phyloP scores from a whole-genome alignment of 2,329 filamentous ascomycete species.

The Thielaviopsis ethacetica region DNA sequence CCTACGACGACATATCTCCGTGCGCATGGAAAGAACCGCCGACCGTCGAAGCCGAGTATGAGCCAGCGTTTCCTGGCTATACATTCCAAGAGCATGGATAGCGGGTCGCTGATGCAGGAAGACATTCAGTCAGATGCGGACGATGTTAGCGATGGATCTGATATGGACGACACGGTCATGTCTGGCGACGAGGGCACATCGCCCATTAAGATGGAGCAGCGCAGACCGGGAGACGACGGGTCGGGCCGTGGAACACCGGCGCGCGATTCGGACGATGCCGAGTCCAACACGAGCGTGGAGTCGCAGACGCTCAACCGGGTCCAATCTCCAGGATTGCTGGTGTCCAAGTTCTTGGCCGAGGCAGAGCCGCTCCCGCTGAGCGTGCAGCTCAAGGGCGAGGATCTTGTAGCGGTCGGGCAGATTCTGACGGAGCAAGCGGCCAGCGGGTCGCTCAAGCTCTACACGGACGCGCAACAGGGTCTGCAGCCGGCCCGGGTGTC shows the following conservation, averaged over 20 bases:
- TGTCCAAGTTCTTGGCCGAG: slow-evolving; percentile 41
- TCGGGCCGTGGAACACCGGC: slow-evolving; percentile 35
- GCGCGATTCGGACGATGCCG: slow-evolving; percentile 31
- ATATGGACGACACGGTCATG: slow-evolving; percentile 37
- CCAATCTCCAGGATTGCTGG: slow-evolving; percentile 31
- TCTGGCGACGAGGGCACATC: slow-evolving; percentile 33
- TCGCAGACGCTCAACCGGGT: slow-evolving; percentile 31
- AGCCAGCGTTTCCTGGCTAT: slow-evolving; percentile 19
- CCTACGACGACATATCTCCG: slow-evolving; percentile 33
- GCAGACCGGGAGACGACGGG: slow-evolving; percentile 32
- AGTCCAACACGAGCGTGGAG: slow-evolving; percentile 32
- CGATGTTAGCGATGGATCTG: slow-evolving; percentile 35
- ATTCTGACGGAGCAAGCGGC: slow-evolving; percentile 55
- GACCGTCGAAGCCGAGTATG: slow-evolving; percentile 7
- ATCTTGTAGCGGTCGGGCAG: slow-evolving; percentile 51
- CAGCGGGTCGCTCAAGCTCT: slow-evolving; percentile 29
- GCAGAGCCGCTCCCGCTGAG: slow-evolving; percentile 36
- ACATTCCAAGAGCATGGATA: slow-evolving; percentile 21
- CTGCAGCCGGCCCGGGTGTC: neutral
- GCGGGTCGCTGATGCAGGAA: slow-evolving; percentile 18
- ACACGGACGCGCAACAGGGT: slow-evolving; percentile 12
- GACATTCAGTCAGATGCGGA: slow-evolving; percentile 27
- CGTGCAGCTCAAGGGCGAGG: slow-evolving; percentile 34
- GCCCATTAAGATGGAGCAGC: slow-evolving; percentile 26
- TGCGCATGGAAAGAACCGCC: slow-evolving; percentile 27